Conservation (phyloP, 106 monocot species). For the Dendrobium chrysotoxum region DNA sequence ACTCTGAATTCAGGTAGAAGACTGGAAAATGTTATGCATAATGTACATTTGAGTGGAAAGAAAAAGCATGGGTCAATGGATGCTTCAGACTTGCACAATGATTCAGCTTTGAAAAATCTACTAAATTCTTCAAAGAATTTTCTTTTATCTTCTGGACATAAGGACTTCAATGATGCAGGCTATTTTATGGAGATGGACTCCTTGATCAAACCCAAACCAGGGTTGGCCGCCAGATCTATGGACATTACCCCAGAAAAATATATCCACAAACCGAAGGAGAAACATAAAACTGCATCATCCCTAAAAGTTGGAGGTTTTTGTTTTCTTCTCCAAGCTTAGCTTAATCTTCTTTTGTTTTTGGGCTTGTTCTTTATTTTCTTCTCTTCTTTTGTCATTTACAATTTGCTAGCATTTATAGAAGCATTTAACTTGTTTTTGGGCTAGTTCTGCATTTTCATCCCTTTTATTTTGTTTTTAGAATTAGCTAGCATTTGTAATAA, state of each 20-base stretch:
- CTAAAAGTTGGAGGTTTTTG: constrained; percentile 57
- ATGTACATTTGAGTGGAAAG: constrained; percentile 19
- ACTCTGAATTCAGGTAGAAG: constrained; percentile 10
- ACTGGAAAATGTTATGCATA: constrained; percentile 14
- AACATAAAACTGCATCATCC: constrained; percentile 23
- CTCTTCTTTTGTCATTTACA: not conserved
- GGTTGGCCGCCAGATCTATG: constrained; percentile 20
- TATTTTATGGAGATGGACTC: not conserved
- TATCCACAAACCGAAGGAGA: constrained; percentile 33
- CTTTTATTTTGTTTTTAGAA: not conserved
- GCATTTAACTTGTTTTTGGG: not conserved
- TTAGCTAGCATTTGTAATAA: constrained; percentile 2
- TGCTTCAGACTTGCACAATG: constrained; percentile 13
- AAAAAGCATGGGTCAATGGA: constrained; percentile 39
- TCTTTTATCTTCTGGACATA: constrained; percentile 14
- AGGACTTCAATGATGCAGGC: constrained; percentile 18
- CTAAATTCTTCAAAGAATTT: constrained; percentile 18
- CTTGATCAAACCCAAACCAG: constrained; percentile 7
- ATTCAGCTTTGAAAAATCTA: constrained; percentile 8
- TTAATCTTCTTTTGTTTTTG: constrained; percentile 7
- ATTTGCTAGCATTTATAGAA: not conserved
- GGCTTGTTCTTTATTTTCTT: not conserved
- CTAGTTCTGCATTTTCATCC: constrained; percentile 5
- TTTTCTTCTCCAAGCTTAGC: not conserved
- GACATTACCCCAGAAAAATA: constrained; percentile 30